Percentiles rank a stretch among this genome's conserved stretches.
Evolutionary conservation across 2,329 filamentous ascomycete species (phyloP).

Genomic region (Dactylellina leptospora): DNA sequence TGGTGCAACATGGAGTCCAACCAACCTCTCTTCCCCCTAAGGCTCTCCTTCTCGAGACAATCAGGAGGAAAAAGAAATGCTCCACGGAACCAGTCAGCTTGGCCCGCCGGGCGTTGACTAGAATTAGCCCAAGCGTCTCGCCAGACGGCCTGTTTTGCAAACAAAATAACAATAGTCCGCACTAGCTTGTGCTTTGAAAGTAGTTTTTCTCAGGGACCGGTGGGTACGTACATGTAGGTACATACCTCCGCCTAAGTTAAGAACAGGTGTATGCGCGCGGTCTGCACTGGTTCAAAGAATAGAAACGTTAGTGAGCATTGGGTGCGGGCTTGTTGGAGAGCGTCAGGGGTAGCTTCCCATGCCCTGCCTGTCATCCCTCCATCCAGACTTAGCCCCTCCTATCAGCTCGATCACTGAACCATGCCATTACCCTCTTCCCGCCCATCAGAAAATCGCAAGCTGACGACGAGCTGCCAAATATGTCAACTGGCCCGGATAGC

Average conservation of each 20-base stretch:
- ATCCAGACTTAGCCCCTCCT: constrained; percentile 27
- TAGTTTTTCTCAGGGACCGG: neutral
- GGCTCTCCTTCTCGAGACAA: constrained; percentile 5
- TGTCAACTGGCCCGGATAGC: constrained; percentile 17
- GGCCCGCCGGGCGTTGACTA: constrained; percentile 2
- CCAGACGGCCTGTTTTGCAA: neutral
- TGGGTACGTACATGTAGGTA: neutral
- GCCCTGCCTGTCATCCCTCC: constrained; percentile 35
- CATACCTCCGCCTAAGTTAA: constrained; percentile 35
- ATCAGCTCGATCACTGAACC: constrained; percentile 40
- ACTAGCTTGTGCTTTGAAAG: neutral
- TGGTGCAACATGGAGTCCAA: constrained; percentile 1
- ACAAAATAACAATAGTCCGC: neutral
- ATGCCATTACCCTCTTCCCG: neutral
- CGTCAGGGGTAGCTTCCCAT: constrained; percentile 34
- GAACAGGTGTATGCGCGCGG: constrained; percentile 46
- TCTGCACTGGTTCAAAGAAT: constrained; percentile 34
- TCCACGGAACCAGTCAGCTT: constrained; percentile 18
- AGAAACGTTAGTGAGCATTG: constrained; percentile 13
- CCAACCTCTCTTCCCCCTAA: constrained; percentile 18
- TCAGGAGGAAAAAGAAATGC: constrained; percentile 1
- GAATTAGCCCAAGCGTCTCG: neutral
- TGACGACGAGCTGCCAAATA: constrained; percentile 29
- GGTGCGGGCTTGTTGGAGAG: constrained; percentile 21
- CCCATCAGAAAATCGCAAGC: constrained; percentile 1